Percentiles rank a stretch among this genome's conserved stretches.
phyloP scores from a whole-genome alignment of 73 alveolate genomes.

The Paramecium octaurelia region DNA sequence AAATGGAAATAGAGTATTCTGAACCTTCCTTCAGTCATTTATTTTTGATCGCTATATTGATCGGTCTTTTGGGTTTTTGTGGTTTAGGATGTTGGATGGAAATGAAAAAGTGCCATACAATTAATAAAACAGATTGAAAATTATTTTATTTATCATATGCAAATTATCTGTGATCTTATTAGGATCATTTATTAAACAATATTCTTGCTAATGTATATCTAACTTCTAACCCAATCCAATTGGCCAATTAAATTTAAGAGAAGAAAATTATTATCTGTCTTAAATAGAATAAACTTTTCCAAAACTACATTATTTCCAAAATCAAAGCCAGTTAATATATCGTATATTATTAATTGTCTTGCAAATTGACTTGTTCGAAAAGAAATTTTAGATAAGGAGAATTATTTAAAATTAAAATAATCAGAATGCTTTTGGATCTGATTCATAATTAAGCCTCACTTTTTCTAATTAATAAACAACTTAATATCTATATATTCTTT shows the following conservation, averaged over 20 bases:
- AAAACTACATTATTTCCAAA: no score
- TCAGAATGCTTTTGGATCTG: no score
- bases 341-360: no score
- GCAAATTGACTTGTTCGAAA: neutral
- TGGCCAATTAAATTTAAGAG: no score
- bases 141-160: neutral
- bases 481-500: no score
- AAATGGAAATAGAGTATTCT: neutral
- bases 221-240: no score
- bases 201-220: neutral
- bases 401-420: no score
- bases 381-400: no score
- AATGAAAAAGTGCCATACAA: conserved; percentile 20
- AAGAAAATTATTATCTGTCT: no score
- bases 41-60: neutral
- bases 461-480: no score
- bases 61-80: conserved; percentile 7
- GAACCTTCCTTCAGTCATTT: neutral
- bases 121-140: neutral
- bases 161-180: neutral
- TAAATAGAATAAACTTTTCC: neutral
- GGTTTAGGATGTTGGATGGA: conserved; percentile 36
- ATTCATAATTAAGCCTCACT: no score
- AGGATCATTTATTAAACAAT: neutral
- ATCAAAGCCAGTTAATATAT: neutral